Percentiles rank a stretch among this genome's conserved stretches.
phyloP scores from a whole-genome alignment of 345 rosid genomes.

The Bruguiera sexangula region DNA sequence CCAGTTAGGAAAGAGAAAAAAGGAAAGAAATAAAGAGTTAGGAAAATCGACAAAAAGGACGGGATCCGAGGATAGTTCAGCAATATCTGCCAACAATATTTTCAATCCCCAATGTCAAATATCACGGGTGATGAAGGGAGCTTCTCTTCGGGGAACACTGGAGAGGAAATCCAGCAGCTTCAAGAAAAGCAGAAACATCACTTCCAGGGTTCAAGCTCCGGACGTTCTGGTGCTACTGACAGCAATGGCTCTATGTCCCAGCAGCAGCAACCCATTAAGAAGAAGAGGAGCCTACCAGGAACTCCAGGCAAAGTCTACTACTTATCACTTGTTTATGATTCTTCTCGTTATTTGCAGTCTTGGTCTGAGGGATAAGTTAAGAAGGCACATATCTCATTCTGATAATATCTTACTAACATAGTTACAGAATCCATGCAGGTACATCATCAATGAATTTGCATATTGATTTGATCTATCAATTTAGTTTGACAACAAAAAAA shows the following conservation, averaged over 20 bases:
- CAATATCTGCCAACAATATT: neutral
- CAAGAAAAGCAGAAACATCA: conserved; percentile 30
- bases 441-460: too few relatives aligned
- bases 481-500: neutral
- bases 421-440: too few relatives aligned
- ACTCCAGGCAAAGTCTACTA: conserved; percentile 54
- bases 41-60: conserved; percentile 1
- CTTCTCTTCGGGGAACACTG: conserved; percentile 60
- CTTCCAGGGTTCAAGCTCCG: conserved; percentile 16
- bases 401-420: too few relatives aligned
- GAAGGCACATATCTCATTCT: too few relatives aligned
- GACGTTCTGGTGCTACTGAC: conserved; percentile 23
- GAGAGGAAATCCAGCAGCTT: conserved; percentile 48
- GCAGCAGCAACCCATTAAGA: conserved; percentile 46
- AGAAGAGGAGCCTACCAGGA: conserved; percentile 70
- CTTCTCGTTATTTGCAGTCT: too few relatives aligned
- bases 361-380: too few relatives aligned
- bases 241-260: conserved; percentile 34
- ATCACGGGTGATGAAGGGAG: conserved; percentile 62
- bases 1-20: conserved; percentile 13
- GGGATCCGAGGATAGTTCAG: neutral
- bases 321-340: too few relatives aligned
- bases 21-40: conserved; percentile 15
- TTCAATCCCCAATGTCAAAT: conserved; percentile 44
- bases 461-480: too few relatives aligned